Evolutionary conservation across 768 basidiomycete species (phyloP), one percentile per base, ranked within the genome.

Genomic region (Lentinula lateritia): DNA sequence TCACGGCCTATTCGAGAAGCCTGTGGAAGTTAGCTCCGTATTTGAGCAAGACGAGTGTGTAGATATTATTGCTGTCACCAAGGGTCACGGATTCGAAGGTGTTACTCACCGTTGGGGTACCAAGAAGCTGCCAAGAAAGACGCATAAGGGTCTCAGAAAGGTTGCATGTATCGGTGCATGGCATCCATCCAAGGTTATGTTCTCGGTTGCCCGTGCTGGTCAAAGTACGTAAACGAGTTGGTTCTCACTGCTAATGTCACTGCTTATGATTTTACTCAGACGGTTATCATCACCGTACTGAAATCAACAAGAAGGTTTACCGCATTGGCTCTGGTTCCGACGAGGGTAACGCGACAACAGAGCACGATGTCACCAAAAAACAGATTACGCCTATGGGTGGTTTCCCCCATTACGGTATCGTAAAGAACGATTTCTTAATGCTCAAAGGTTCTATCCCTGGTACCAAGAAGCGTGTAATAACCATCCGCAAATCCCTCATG

Each of bases 111-210:
- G 97, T 77, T 99, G 97, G 97, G 97, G 97, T 66, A 95, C 93
- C 74, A 98, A 95, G 87, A 95, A 96, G 81, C 86, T 98, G 61
- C 95, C 95, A 62, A 85, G 95, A 69, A 98, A 98, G 84, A 98
- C 97, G 59, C 97, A 99, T 86, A 95, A 97, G 78, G 97, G 97
- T 92, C 92, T 98, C 71, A 92, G 96, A 76, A 98, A 99, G 83
- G 97, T 99, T 65, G 96, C 96, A 73, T 96, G 94, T 84, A 95
- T 95, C 68, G 94, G 94, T 78, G 95, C 94, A 73, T 96, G 93
- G 93, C 94, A 96, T 84, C 95, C 94, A 74, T 90, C 89, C 70
- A 97, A 96, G 80, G 97, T 99, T 86, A 98, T 98, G 96, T 98
- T 94, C 88, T 95, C 95, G n/a, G 97, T 99, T 70, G 97, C 95